These are phyloP conservation scores for Solanum sparsipilum DNA, from an alignment of 257 asterid genomes.

Conservation along the genomic window DNA sequence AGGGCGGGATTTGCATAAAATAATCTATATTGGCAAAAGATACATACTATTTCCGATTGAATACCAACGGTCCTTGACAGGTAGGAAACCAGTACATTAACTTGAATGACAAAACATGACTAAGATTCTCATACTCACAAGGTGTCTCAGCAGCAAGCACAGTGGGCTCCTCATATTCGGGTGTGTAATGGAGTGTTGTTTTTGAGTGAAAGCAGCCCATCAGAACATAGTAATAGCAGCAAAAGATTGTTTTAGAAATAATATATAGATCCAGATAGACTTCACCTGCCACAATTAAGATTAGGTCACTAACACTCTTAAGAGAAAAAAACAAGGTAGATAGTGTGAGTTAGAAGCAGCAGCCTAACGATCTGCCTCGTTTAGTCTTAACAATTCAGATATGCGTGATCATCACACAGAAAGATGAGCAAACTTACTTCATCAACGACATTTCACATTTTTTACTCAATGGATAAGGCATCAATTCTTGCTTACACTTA, in stretches of 20 bases:
- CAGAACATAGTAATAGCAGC: neutral
- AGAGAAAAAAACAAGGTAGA: neutral
- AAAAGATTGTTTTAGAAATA: too few relatives aligned
- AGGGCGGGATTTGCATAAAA: neutral
- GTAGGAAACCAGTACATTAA: neutral
- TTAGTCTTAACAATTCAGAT: neutral
- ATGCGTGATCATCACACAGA: neutral
- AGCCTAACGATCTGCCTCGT: neutral
- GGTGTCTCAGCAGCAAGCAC: slow-evolving; percentile 86
- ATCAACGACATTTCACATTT: neutral
- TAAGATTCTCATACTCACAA: slow-evolving; percentile 40
- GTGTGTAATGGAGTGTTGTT: slow-evolving; percentile 23
- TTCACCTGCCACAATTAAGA: neutral
- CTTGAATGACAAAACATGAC: neutral
- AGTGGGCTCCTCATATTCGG: slow-evolving; percentile 74
- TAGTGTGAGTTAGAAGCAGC: neutral
- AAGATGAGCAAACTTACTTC: neutral
- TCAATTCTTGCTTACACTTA: neutral
- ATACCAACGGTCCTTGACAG: neutral
- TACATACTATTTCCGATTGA: neutral
- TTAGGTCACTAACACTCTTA: neutral
- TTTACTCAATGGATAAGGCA: too few relatives aligned
- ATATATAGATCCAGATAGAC: neutral
- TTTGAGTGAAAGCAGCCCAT: slow-evolving; percentile 75
- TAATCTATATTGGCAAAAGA: neutral